These are phyloP conservation scores for Saturnispora sanitii DNA, from an alignment of 805 yeast genomes.

Conservation along the genomic window DNA sequence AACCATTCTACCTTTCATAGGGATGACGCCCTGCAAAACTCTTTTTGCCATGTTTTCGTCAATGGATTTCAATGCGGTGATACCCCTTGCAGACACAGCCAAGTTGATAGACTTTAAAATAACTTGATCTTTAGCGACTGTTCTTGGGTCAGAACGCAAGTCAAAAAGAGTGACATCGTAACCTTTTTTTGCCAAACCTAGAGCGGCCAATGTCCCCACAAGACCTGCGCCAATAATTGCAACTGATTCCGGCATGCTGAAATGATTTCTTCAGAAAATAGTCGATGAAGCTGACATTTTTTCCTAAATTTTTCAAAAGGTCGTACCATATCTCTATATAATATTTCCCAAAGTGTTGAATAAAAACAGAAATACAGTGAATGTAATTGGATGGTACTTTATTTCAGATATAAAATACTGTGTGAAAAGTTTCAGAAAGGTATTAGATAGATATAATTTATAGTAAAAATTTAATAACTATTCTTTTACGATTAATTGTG, in stretches of 20 bases:
- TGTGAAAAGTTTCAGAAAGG: too few species aligned
- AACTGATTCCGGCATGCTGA: slow-evolving; percentile 25
- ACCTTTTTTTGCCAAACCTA: slow-evolving; percentile 69
- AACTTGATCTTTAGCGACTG: slow-evolving; percentile 7
- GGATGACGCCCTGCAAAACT: slow-evolving; percentile 54
- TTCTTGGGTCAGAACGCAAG: slow-evolving; percentile 57
- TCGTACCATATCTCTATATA: too few species aligned
- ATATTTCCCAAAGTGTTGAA: too few species aligned
- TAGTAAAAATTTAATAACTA: too few species aligned
- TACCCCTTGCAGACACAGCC: slow-evolving; percentile 83
- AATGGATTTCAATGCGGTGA: slow-evolving; percentile 54
- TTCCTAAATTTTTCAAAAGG: too few species aligned
- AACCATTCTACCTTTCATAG: slow-evolving; percentile 87
- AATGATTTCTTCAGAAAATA: background rate
- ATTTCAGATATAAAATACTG: too few species aligned
- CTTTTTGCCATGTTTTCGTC: slow-evolving; percentile 48
- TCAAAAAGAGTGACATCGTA: slow-evolving; percentile 66
- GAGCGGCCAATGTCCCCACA: slow-evolving; percentile 77
- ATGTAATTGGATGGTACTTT: too few species aligned
- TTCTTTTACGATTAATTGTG: too few species aligned
- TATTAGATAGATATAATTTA: too few species aligned
- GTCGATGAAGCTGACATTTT: background rate
- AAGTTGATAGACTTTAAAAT: slow-evolving; percentile 65
- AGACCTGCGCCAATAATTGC: slow-evolving; percentile 84
- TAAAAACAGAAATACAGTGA: too few species aligned